Evolutionary conservation across 2,329 filamentous ascomycete species (phyloP).

Genomic region (Ophiostoma quercus): DNA sequence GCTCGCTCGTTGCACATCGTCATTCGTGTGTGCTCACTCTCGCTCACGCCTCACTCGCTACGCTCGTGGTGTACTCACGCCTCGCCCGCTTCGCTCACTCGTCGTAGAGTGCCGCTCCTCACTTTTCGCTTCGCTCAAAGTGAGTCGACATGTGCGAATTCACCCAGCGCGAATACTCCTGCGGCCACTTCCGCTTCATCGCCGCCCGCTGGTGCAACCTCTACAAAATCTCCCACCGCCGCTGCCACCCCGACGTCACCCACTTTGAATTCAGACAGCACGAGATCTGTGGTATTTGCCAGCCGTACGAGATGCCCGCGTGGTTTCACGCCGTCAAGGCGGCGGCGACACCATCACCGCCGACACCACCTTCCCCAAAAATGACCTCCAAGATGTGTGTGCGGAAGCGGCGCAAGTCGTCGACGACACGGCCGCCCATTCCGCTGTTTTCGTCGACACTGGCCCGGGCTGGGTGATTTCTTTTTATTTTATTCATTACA

Average conservation of each 20-base stretch:
- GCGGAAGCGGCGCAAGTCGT: not conserved
- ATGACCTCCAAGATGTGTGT: not conserved
- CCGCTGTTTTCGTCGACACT: conserved; percentile 5
- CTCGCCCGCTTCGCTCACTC: too few species aligned
- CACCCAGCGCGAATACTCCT: conserved; percentile 39
- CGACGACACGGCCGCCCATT: not conserved
- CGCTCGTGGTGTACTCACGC: too few species aligned
- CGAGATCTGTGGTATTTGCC: conserved; percentile 34
- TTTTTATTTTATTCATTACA: not conserved
- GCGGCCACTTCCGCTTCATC: conserved; percentile 37
- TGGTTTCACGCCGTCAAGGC: conserved; percentile 38
- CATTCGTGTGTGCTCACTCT: too few species aligned
- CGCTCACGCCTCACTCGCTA: too few species aligned
- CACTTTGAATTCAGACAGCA: conserved; percentile 33
- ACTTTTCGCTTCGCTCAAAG: not conserved
- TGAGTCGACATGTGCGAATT: conserved; percentile 52
- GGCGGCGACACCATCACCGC: not conserved
- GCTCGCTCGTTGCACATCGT: too few species aligned
- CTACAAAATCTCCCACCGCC: conserved; percentile 34
- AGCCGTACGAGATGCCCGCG: conserved; percentile 34
- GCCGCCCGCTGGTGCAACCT: conserved; percentile 35
- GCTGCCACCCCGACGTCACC: conserved; percentile 35
- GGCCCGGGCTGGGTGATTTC: not conserved
- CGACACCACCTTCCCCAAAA: not conserved
- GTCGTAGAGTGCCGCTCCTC: not conserved